Base-by-base conservation (phyloP, 192 early-diverging fungal species). In the Coemansia brasiliensis region DNA sequence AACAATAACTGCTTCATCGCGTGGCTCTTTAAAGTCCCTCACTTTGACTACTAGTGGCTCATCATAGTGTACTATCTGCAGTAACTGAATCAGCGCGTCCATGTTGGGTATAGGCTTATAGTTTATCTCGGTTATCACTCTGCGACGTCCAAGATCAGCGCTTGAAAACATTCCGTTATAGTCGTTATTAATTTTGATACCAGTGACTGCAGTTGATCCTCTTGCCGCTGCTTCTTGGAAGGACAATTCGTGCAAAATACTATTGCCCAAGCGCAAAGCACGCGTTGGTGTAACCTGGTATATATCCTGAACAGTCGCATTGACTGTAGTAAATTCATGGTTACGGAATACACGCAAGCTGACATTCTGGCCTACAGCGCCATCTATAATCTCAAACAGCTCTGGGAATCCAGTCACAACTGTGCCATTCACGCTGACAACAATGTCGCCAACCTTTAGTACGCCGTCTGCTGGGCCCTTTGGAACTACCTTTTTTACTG, bases 241-340 rank as follows among this genome's bases (percentile, higher is more conserved):
- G 0, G 86, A 88, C 21, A 92, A 50, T 44, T 88, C 80, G 65
- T 89, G 84, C 24, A 92, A 66, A 44, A 83, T 82, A 20, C 84
- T 87, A 22, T 89, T 89, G 38, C 92, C 94, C 21, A 94, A 82
- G 29, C 89, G 83, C 1, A 96, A 77, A 66, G 88, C 88, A 39
- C 86, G 71, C 63, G 91, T 81, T 0, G 95, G 94, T 6, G 93
- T 96, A 42, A 90, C 83, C 4, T 75, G 68, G 42, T 88, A 87
- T 21, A 92, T 46, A 59, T 92, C 86, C 60, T 87, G 86, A 1
- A 88, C 84, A 8, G 38, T 51, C 8, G 88, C 21, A 12, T 59
- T 58, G 15, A 84, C 59, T 1, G 72, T 69, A 15, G 52, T 52
- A 15, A 83, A 51, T 50, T 72, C 59, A 22, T 82, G 79, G 29